These are phyloP conservation scores for Pseudogymnoascus sp. DNA, from an alignment of 2,329 filamentous ascomycete species.

Conservation along the genomic window DNA sequence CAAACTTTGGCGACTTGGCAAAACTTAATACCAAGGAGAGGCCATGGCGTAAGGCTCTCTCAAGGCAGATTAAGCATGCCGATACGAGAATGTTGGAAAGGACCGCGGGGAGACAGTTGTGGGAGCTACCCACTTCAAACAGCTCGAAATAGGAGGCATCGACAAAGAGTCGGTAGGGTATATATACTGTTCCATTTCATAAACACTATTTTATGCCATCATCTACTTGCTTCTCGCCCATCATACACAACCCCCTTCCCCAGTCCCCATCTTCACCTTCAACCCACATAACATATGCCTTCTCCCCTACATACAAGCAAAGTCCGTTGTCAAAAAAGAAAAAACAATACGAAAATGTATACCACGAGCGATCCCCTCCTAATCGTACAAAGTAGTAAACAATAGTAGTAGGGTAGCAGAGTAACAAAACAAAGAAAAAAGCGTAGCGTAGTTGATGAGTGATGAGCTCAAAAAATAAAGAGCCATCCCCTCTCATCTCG, in stretches of 20 bases:
- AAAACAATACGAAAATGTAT: background rate
- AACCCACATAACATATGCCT: too few species aligned
- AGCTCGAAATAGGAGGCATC: background rate
- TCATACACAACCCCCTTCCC: background rate
- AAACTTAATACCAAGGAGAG: background rate
- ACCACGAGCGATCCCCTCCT: background rate
- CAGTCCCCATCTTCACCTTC: background rate
- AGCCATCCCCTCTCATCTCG: background rate
- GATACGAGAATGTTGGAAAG: background rate
- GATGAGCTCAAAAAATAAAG: background rate
- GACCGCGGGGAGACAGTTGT: background rate
- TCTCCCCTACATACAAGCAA: background rate
- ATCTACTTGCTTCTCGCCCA: background rate
- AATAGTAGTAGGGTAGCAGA: background rate
- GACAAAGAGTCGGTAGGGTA: background rate
- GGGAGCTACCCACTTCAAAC: background rate
- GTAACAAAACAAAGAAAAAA: background rate
- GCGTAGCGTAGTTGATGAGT: background rate
- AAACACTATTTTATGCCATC: background rate
- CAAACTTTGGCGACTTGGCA: background rate
- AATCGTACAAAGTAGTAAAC: background rate
- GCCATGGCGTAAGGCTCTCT: background rate
- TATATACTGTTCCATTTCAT: background rate
- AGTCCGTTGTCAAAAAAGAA: background rate
- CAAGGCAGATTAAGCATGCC: background rate